Percentiles rank a stretch among this genome's conserved stretches.
Evolutionary conservation across 331 rosid genomes (phyloP).

Genomic region (Pyracantha coccinea): DNA sequence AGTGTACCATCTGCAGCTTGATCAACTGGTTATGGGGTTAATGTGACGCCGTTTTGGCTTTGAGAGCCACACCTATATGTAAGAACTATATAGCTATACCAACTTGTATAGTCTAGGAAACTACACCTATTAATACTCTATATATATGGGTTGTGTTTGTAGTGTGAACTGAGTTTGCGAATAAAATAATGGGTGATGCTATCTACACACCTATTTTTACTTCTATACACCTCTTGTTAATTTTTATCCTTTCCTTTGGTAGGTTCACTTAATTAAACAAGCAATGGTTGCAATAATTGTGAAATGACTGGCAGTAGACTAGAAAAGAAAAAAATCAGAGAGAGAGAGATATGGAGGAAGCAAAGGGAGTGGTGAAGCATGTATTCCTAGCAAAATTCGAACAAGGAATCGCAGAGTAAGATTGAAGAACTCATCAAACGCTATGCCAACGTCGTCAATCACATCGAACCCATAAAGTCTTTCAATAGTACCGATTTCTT

Average conservation of each 20-base stretch:
- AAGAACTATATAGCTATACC: neutral
- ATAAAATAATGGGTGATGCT: too few species aligned
- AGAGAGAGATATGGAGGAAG: slow-evolving; percentile 43
- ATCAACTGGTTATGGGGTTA: neutral
- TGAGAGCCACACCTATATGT: neutral
- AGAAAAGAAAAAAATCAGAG: neutral
- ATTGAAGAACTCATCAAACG: slow-evolving; percentile 48
- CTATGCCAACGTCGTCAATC: slow-evolving; percentile 60
- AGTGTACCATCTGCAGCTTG: slow-evolving; percentile 35
- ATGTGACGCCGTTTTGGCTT: neutral
- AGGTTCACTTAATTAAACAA: too few species aligned
- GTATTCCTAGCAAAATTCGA: slow-evolving; percentile 59
- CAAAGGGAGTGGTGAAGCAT: slow-evolving; percentile 55
- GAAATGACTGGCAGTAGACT: too few species aligned
- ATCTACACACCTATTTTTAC: too few species aligned
- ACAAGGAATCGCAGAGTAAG: slow-evolving; percentile 27
- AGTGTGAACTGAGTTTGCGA: neutral
- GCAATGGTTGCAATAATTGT: too few species aligned
- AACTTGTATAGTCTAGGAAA: neutral
- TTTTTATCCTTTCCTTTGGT: too few species aligned
- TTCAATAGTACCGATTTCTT: slow-evolving; percentile 46
- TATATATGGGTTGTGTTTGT: neutral
- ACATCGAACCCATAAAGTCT: slow-evolving; percentile 61
- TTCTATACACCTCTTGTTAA: too few species aligned
- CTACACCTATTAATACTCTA: neutral